A percentile compares a stretch with the other conserved stretches of the same genome.
Conservation (phyloP, 73 alveolate genomes). For the Halteria grandinella region DNA sequence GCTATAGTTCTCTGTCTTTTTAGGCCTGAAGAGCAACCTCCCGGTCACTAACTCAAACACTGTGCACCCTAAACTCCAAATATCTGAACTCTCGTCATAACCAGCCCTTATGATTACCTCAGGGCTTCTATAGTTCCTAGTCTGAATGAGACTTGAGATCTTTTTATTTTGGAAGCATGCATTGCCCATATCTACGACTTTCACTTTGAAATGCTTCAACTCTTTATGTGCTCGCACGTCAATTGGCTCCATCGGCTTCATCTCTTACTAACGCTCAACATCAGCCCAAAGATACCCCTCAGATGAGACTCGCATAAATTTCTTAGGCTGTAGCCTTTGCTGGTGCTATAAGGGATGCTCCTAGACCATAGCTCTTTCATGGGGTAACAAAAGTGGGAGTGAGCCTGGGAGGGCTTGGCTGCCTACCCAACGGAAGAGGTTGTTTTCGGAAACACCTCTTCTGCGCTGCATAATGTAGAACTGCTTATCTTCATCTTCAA, state of each 20-base stretch:
- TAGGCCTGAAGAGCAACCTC: slow-evolving; percentile 94
- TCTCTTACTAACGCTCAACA: too few relatives aligned
- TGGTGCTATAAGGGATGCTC: too few relatives aligned
- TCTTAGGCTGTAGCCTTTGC: too few relatives aligned
- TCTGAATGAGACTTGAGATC: slow-evolving; percentile 92
- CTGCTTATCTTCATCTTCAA: too few relatives aligned
- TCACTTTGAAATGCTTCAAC: slow-evolving; percentile 78
- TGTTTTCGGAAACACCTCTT: too few relatives aligned
- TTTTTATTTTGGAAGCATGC: slow-evolving; percentile 97
- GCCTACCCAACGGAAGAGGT: too few relatives aligned
- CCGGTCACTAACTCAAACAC: slow-evolving; percentile 97
- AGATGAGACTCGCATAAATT: too few relatives aligned
- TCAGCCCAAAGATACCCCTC: too few relatives aligned
- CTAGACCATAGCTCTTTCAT: too few relatives aligned
- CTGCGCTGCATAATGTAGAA: too few relatives aligned
- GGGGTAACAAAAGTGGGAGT: too few relatives aligned
- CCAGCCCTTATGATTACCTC: slow-evolving; percentile 93
- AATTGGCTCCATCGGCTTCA: not conserved
- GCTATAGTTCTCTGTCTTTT: slow-evolving; percentile 76
- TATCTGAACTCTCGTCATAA: slow-evolving; percentile 91
- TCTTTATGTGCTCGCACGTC: slow-evolving; percentile 40
- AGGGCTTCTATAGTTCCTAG: slow-evolving; percentile 98
- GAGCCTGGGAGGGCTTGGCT: too few relatives aligned
- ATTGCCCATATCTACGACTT: slow-evolving; percentile 93
- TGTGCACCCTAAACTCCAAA: slow-evolving; percentile 96